These are phyloP conservation scores for Chaetomiaceae sp. DNA, from an alignment of 2,329 filamentous ascomycete genomes.

Conservation along the genomic window DNA sequence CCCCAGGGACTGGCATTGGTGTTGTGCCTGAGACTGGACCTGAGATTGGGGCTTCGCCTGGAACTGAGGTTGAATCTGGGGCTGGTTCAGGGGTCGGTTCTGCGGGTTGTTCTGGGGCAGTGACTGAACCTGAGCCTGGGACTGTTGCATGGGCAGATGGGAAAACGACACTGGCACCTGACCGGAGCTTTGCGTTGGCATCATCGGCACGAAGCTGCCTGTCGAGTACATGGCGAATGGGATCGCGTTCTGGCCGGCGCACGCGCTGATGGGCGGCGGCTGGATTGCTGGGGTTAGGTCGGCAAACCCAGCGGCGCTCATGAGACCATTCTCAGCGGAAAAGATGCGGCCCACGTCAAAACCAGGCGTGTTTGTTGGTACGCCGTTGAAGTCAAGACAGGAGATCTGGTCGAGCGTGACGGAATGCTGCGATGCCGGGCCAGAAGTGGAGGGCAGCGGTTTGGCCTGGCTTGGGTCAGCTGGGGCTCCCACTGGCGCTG, in stretches of 20 bases:
- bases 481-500: slow-evolving; percentile 10
- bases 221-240: slow-evolving; percentile 19
- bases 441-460: background rate
- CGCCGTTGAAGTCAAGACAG: slow-evolving; percentile 16
- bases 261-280: background rate
- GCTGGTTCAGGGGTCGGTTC: too few species aligned
- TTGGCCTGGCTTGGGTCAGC: background rate
- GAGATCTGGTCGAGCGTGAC: slow-evolving; percentile 16
- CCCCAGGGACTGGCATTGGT: too few species aligned
- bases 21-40: too few species aligned
- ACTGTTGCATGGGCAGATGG: background rate
- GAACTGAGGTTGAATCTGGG: too few species aligned
- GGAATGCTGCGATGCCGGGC: background rate
- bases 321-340: background rate
- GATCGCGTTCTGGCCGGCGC: slow-evolving; percentile 7
- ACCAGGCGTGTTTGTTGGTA: slow-evolving; percentile 1
- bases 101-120: too few species aligned
- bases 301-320: background rate
- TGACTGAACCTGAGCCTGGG: too few species aligned
- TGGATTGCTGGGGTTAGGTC: background rate
- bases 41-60: too few species aligned
- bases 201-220: slow-evolving; percentile 13
- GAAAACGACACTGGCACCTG: background rate
- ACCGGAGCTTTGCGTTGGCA: background rate
- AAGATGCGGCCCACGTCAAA: slow-evolving; percentile 10